Percentiles rank a stretch among this genome's conserved stretches.
Conservation (phyloP, 2,329 filamentous ascomycete species). For the Claviceps humidiphila region DNA sequence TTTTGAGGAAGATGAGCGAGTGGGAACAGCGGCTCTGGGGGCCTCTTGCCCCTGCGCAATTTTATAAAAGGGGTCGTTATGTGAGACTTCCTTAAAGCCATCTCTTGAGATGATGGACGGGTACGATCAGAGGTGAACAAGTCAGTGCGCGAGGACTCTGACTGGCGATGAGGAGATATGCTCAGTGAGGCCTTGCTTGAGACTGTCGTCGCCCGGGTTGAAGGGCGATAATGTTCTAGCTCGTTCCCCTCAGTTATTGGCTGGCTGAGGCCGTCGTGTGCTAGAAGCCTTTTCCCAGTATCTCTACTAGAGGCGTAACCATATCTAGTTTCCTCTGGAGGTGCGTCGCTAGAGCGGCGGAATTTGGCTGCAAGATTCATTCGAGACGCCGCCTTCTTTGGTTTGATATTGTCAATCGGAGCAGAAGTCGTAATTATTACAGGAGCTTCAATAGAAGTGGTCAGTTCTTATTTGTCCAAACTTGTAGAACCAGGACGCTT, state of each 20-base stretch:
- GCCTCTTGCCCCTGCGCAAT: slow-evolving; percentile 63
- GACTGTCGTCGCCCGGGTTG: slow-evolving; percentile 15
- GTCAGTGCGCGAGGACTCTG: slow-evolving; percentile 81
- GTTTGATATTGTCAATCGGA: slow-evolving; percentile 46
- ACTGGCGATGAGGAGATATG: slow-evolving; percentile 30
- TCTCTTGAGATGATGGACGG: slow-evolving; percentile 44
- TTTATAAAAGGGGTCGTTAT: slow-evolving; percentile 67
- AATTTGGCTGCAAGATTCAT: slow-evolving; percentile 40
- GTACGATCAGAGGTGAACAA: slow-evolving; percentile 59
- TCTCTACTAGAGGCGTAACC: background rate
- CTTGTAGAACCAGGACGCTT: slow-evolving; percentile 2
- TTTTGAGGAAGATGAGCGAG: slow-evolving; percentile 70
- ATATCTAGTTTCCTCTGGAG: slow-evolving; percentile 16
- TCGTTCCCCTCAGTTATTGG: slow-evolving; percentile 40
- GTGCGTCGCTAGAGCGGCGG: slow-evolving; percentile 37
- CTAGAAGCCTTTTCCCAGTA: background rate
- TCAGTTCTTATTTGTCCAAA: background rate
- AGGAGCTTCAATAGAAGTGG: slow-evolving; percentile 31
- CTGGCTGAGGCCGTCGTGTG: slow-evolving; percentile 18
- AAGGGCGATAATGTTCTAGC: slow-evolving; percentile 23
- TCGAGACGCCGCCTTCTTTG: slow-evolving; percentile 43
- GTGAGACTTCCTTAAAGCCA: slow-evolving; percentile 46
- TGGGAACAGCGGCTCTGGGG: slow-evolving; percentile 68
- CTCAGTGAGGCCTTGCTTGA: slow-evolving; percentile 32
- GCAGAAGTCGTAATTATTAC: slow-evolving; percentile 88